Percentiles rank a stretch among this genome's conserved stretches.
Conservation (phyloP, 1,284 basidiomycete genomes). For the Vanrija sp. region DNA sequence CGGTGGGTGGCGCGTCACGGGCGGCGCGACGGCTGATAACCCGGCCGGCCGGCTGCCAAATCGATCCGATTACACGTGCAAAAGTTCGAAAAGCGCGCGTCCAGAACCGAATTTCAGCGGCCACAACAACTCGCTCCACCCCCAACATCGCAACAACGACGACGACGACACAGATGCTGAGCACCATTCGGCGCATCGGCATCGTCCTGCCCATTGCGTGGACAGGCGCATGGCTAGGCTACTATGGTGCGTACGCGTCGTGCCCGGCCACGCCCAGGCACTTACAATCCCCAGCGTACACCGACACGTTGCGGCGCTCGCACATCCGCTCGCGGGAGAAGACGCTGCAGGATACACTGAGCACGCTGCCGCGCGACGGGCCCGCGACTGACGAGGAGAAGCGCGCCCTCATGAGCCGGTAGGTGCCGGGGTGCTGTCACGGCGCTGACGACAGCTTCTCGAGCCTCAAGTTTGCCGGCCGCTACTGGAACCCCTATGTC, state of each 20-base stretch:
- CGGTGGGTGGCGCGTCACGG: too few relatives aligned
- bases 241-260: constrained; percentile 34
- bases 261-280: not conserved
- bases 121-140: too few relatives aligned
- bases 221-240: constrained; percentile 43
- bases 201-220: constrained; percentile 42
- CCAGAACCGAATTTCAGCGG: too few relatives aligned
- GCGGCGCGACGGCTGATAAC: not conserved
- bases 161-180: constrained; percentile 3
- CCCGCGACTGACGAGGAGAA: constrained; percentile 45
- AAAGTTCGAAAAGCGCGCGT: too few relatives aligned
- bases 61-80: not conserved
- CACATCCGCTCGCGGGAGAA: constrained; percentile 35
- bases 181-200: constrained; percentile 27
- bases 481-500: constrained; percentile 50
- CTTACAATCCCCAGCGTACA: constrained; percentile 32
- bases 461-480: constrained; percentile 39
- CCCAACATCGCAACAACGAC: too few relatives aligned
- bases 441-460: constrained; percentile 26
- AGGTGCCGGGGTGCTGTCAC: constrained; percentile 3
- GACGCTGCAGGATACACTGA: constrained; percentile 22
- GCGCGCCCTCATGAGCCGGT: constrained; percentile 45
- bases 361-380: constrained; percentile 18
- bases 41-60: too few relatives aligned
- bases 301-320: constrained; percentile 41